Evolutionary conservation across 306 rosid genomes (phyloP).

Genomic region (Coriaria nepalensis): DNA sequence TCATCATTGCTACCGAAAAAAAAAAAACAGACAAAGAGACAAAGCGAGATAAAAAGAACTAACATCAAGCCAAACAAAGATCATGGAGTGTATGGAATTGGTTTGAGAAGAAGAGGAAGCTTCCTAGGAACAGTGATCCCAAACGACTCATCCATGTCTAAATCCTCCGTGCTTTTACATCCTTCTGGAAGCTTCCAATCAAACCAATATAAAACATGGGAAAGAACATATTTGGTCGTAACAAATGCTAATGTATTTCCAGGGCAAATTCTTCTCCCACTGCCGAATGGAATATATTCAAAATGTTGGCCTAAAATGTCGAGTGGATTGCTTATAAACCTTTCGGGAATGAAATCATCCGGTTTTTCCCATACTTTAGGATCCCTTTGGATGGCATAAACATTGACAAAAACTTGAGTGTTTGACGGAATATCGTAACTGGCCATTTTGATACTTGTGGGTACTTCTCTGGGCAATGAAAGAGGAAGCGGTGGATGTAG

Average conservation of each 20-base stretch:
- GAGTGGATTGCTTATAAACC: neutral
- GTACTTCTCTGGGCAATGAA: neutral
- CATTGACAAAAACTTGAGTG: neutral
- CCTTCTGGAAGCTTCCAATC: neutral
- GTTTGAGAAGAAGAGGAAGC: neutral
- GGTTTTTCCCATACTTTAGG: neutral
- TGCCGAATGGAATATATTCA: neutral
- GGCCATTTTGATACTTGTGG: neutral
- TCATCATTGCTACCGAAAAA: too few relatives aligned
- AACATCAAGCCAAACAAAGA: too few relatives aligned
- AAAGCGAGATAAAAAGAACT: too few relatives aligned
- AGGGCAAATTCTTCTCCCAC: neutral
- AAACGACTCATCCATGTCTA: neutral
- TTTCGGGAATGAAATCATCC: conserved; percentile 2
- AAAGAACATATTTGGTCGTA: neutral
- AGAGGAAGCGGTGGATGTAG: conserved; percentile 2
- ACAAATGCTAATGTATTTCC: neutral
- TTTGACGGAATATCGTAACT: neutral
- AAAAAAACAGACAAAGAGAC: too few relatives aligned
- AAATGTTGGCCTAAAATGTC: neutral
- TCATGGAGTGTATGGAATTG: conserved; percentile 3
- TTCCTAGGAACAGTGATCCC: neutral
- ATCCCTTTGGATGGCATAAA: neutral
- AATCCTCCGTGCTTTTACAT: neutral
- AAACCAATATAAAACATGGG: neutral